These are phyloP conservation scores for Pilobolus umbonatus DNA, from an alignment of 192 early-diverging fungal species.

Conservation along the genomic window DNA sequence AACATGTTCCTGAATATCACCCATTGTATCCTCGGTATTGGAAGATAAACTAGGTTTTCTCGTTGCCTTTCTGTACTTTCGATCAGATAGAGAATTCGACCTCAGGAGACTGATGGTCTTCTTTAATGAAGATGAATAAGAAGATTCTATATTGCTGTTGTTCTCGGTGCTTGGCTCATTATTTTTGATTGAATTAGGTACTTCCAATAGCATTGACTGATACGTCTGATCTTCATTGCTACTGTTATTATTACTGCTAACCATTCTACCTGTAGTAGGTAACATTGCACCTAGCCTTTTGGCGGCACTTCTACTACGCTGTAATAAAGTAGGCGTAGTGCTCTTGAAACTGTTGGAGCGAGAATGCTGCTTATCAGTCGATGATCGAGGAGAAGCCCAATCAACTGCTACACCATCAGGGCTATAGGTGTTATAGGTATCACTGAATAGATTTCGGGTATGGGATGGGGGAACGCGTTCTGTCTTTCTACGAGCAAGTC, in stretches of 20 bases:
- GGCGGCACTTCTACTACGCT: conserved; percentile 16
- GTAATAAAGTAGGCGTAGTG: conserved; percentile 10
- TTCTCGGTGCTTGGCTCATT: neutral
- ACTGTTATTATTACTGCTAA: neutral
- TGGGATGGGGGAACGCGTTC: conserved; percentile 13
- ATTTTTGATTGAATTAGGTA: neutral
- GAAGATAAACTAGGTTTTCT: neutral
- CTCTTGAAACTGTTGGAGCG: neutral
- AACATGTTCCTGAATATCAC: neutral
- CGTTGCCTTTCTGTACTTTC: neutral
- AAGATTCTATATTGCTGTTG: neutral
- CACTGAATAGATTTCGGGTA: neutral
- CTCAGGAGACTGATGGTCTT: neutral
- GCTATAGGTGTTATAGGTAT: neutral
- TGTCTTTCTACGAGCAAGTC: conserved; percentile 6
- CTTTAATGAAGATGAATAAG: neutral
- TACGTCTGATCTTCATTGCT: neutral
- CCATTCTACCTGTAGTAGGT: neutral
- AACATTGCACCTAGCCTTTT: conserved; percentile 21
- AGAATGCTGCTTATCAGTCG: neutral
- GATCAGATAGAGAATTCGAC: conserved; percentile 1
- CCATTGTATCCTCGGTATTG: neutral
- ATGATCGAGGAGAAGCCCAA: conserved; percentile 11
- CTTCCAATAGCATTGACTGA: neutral
- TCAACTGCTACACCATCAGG: neutral